phyloP scores from a whole-genome alignment of 257 asterid genomes.

The Jasminum sambac region DNA sequence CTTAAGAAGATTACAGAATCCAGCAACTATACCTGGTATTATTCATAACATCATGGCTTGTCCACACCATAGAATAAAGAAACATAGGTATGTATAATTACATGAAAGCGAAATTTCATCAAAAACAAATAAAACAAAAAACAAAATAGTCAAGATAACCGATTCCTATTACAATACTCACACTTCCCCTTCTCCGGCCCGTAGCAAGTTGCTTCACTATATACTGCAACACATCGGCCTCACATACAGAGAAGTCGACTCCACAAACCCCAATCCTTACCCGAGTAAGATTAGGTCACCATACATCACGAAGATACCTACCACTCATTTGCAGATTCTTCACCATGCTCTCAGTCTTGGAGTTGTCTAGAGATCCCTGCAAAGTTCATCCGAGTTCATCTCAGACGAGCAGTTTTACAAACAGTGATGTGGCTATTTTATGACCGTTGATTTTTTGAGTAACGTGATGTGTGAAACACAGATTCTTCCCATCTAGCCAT shows the following conservation, averaged over 20 bases:
- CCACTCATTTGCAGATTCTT: slow-evolving; percentile 49
- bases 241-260: not conserved
- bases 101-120: slow-evolving; percentile 18
- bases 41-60: not conserved
- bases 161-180: slow-evolving; percentile 19
- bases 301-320: slow-evolving; percentile 54
- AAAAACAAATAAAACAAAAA: no score
- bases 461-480: no score
- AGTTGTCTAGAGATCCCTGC: slow-evolving; percentile 50
- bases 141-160: not conserved
- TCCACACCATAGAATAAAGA: not conserved
- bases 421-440: no score
- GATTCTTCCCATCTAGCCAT: no score
- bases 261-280: not conserved
- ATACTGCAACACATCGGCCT: not conserved
- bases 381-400: not conserved
- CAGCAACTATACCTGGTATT: slow-evolving; percentile 14
- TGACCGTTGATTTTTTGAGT: no score
- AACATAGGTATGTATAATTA: slow-evolving; percentile 23
- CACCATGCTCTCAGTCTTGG: slow-evolving; percentile 51
- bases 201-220: not conserved
- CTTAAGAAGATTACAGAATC: not conserved
- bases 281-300: slow-evolving; percentile 27
- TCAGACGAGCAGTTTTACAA: no score
- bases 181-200: not conserved